phyloP scores from a whole-genome alignment of 2,329 filamentous ascomycete species.

The Ophiosphaerella korrae region DNA sequence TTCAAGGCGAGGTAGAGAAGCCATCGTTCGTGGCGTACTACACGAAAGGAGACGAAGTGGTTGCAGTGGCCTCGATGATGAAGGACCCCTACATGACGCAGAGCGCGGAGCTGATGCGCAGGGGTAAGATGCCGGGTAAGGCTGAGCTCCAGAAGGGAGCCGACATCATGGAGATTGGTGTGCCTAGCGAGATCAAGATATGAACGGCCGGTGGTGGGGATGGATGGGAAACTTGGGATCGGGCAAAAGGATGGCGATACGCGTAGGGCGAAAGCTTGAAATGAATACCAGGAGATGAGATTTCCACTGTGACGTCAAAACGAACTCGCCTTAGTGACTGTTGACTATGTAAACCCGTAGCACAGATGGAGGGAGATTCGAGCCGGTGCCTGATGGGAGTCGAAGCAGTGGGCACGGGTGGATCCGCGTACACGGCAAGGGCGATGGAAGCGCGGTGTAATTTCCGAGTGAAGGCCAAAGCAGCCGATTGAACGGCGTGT shows the following conservation, averaged over 20 bases:
- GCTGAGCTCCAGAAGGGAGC: constrained; percentile 70
- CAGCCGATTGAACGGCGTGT: not conserved
- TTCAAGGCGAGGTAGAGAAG: constrained; percentile 73
- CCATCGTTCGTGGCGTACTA: constrained; percentile 90
- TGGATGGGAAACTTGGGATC: not conserved
- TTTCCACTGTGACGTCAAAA: constrained; percentile 21
- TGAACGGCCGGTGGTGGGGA: constrained; percentile 18
- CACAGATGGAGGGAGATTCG: constrained; percentile 8
- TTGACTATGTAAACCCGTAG: constrained; percentile 12
- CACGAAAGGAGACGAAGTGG: constrained; percentile 80
- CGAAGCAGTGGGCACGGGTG: constrained; percentile 10
- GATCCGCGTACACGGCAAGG: constrained; percentile 28
- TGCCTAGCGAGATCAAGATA: constrained; percentile 54
- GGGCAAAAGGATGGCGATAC: not conserved
- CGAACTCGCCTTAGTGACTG: constrained; percentile 6
- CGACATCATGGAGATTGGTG: constrained; percentile 52
- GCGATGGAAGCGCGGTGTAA: constrained; percentile 30
- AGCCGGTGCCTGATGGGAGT: not conserved
- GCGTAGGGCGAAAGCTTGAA: constrained; percentile 11
- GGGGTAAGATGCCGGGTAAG: constrained; percentile 82
- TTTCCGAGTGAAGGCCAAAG: constrained; percentile 27
- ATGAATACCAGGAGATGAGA: constrained; percentile 11
- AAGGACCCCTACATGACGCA: constrained; percentile 76
- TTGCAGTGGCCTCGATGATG: constrained; percentile 90
- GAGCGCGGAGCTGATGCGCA: constrained; percentile 81